These are phyloP conservation scores for Yarrowia hollandica DNA, from an alignment of 805 yeast species.

Conservation along the genomic window DNA sequence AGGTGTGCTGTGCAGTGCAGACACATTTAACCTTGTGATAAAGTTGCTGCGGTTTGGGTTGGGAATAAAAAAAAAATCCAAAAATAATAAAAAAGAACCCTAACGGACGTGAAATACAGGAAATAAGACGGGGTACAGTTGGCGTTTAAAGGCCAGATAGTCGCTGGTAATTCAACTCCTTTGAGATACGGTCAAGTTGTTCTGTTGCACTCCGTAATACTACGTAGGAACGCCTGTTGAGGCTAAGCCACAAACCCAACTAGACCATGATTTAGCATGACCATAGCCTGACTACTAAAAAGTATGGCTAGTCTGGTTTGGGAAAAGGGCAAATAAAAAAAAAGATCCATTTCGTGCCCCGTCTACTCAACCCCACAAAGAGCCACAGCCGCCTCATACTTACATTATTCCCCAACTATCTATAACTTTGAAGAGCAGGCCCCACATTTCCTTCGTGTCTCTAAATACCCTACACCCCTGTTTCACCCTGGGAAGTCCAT, in stretches of 20 bases:
- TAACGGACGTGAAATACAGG: neutral
- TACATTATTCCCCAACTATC: too few relatives aligned
- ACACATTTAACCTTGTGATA: slow-evolving; percentile 13
- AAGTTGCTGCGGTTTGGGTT: slow-evolving; percentile 27
- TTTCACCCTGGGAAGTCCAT: neutral
- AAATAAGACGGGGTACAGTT: too few relatives aligned
- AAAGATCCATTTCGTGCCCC: too few relatives aligned
- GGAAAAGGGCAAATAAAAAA: neutral
- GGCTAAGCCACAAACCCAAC: slow-evolving; percentile 20
- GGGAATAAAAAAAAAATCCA: neutral
- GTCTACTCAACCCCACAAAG: too few relatives aligned
- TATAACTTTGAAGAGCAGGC: too few relatives aligned
- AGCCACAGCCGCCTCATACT: too few relatives aligned
- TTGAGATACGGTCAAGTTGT: too few relatives aligned
- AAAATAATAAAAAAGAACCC: neutral
- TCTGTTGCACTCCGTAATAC: too few relatives aligned
- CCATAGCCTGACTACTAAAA: slow-evolving; percentile 2
- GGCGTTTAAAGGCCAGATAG: too few relatives aligned
- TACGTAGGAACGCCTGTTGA: too few relatives aligned
- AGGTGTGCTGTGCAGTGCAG: slow-evolving; percentile 16
- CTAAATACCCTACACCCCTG: slow-evolving; percentile 2
- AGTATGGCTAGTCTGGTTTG: neutral
- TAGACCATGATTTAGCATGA: neutral
- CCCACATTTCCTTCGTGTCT: neutral
- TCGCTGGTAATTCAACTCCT: too few relatives aligned